Base-by-base conservation (phyloP, 208 protist genomes). In the Leptomonas pyrrhocoris region DNA sequence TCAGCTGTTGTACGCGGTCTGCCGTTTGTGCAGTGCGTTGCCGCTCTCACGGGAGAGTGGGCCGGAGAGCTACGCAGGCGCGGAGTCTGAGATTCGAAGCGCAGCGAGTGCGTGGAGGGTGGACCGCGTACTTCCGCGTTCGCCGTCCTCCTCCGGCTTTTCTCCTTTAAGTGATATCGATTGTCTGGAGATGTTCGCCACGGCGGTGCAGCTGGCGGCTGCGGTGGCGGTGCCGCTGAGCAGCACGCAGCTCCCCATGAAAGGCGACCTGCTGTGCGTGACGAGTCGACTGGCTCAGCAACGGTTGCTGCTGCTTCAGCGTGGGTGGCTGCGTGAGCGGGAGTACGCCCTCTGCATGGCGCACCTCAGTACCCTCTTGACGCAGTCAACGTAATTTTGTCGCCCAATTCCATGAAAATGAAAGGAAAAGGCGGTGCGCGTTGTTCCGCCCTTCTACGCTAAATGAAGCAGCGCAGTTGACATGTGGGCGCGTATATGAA, bases 241-340 rank as follows among this genome's bases (percentile, higher is more conserved):
- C 13, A 64, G 63, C 28, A 78, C 68, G 49, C 64, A 76, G 50
- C 71, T 89, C 51, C 68, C 68, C 1, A 89, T 89, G 80, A 78
- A 82, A 25, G 65, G 74, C 16, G 77, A 86, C 46, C 49, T 89
- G 40, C 77, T 84, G 27, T 78, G 84, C 54, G 61, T 89, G 25
- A 28, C 77, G 21, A 76, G 84, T 45, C 70, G 74, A 25, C 51
- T 89, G 46, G 53, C 58, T 19, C 67, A 64, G 59, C 58, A 60
- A 43, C 67, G 68, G 40, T 6, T 34, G 55, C 11, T n/a, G 38
- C 36, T 80, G 51, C 45, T 74, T 2, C 58, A 40, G 12, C 31
- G 46, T 12, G 42, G 36, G 21, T 59, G 38, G 34, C 21, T 77
- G 66, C 54, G 53, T 25, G 60, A 78, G 55, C 62, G 73, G 15